These are phyloP conservation scores for Metschnikowia henanensis DNA, from an alignment of 805 yeast genomes.

Conservation along the genomic window DNA sequence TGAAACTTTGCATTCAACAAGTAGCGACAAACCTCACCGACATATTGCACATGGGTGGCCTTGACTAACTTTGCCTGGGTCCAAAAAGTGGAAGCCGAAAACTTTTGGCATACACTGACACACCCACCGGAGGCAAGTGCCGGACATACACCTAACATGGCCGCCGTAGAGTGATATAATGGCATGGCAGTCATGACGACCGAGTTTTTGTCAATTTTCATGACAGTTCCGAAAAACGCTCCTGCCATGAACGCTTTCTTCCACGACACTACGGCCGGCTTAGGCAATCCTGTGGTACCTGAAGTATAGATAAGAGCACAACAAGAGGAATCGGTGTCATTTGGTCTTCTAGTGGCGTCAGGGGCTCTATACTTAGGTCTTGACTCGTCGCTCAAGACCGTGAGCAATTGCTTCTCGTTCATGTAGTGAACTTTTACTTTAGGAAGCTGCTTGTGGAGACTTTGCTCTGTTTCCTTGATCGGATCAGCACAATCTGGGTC, in stretches of 20 bases:
- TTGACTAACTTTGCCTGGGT: constrained; percentile 70
- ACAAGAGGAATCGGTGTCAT: constrained; percentile 57
- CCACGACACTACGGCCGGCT: constrained; percentile 94
- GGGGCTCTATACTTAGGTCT: constrained; percentile 54
- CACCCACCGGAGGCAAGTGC: constrained; percentile 64
- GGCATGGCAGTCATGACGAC: constrained; percentile 92
- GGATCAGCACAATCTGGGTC: constrained; percentile 67
- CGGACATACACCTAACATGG: constrained; percentile 80
- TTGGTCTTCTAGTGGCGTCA: constrained; percentile 57
- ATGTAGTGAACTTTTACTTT: constrained; percentile 45
- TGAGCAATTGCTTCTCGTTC: constrained; percentile 50
- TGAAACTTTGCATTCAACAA: constrained; percentile 64
- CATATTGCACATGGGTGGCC: constrained; percentile 88
- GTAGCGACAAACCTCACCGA: constrained; percentile 93
- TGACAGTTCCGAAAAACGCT: constrained; percentile 64
- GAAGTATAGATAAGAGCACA: constrained; percentile 83
- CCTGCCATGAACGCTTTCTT: constrained; percentile 76
- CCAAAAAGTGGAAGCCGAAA: constrained; percentile 87
- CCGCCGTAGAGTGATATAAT: constrained; percentile 91
- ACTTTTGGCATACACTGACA: constrained; percentile 75
- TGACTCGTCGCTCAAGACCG: constrained; percentile 38
- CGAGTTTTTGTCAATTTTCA: constrained; percentile 54
- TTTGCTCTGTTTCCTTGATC: constrained; percentile 48
- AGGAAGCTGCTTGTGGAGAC: constrained; percentile 38
- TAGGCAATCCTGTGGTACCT: constrained; percentile 94